Base-by-base conservation (phyloP, 331 rosid genomes). In the Acacia concinna region DNA sequence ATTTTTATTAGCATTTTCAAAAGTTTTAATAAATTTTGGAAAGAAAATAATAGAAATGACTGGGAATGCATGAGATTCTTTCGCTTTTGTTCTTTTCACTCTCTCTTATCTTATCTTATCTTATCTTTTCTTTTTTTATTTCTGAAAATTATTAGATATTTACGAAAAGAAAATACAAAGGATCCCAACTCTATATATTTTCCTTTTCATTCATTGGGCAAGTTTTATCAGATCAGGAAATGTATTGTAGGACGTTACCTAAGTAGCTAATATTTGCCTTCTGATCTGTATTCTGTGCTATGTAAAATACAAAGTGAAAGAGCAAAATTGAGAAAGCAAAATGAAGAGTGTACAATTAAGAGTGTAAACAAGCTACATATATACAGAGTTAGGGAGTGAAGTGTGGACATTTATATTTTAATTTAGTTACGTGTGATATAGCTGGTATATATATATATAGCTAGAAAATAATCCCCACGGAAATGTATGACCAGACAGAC, bases 401-500 rank as follows among this genome's bases (percentile, higher is more conserved):
- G 27, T 9, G 44, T 32, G 44, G 25, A 32, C 41, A 64, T 4
- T 4, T 12, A 37, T 40, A 21, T 56, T 4, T 49, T 32, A 37
- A 76, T 73, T 76, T 52, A 70, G 15, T 68, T 41, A 43, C 74
- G 72, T 71, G 63, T 56, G 57, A 77, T 21, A 8, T 32, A 8
- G 72, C n/a, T n/a, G n/a, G n/a, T n/a, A n/a, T n/a, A n/a, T n/a
- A n/a, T n/a, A n/a, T 14, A 17, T 35, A 52, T 68, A 46, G 85
- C n/a, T 28, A 23, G 72, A 77, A 60, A 84, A 79, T 85, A 85
- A 89, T 86, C 91, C 96, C 96, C 96, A 85, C 92, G 91, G 93
- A 94, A 90, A 84, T 87, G 82, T 83, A 92, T 87, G 91, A 89
- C 79, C 83, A 86, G 85, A 81, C 85, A 71, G 76, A 68, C 83